Evolutionary conservation across 2,329 filamentous ascomycete genomes (phyloP), one percentile per base, ranked within the genome.

Genomic region (Diaporthe capsici): DNA sequence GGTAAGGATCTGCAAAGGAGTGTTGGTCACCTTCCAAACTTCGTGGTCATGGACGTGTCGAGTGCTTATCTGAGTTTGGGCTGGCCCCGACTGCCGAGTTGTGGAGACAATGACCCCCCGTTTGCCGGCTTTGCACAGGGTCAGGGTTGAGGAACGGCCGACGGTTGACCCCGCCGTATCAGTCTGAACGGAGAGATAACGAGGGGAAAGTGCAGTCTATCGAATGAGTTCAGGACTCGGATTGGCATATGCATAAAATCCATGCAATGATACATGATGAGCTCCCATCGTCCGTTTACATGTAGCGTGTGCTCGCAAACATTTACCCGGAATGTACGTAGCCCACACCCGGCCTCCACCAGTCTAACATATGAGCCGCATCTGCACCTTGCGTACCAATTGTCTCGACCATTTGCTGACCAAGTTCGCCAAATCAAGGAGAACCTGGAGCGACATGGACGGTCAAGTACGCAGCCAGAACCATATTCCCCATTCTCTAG

Each of bases 401-500:
- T 28, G 2, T 55, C 53, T 31, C 5, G 25, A 42, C 37, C 6
- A 44, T 22, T 9, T 22, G 1, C 49, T 25, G 42, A 53, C 6
- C 28, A 3, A 51, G 7, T 53, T 55, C 22, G 6, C 42, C 25
- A 9, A 9, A 25, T 37, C 5, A 22, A 80, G 76, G 79, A 79
- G 74, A 80, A 80, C 39, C 31, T 79, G 55, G 77, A 74, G 61
- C 78, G 79, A 13, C 79, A 80, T 42, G 76, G 74, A 55, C 79
- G 79, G 15, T 78, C 79, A 15, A 79, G 79, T 80, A 73, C 25
- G 75, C 28, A 28, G 31, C 22, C 39, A 15, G 37, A 25, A 2
- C 42, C 3, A n/a, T 4, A 58, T 2, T 3, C 20, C 31, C 25
- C 12, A 60, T 12, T 4, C 10, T 17, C 9, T 34, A n/a, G n/a